Percentiles rank a stretch among this genome's conserved stretches.
phyloP scores from a whole-genome alignment of 139 green algal genomes.

The Helicosporidium sp. region DNA sequence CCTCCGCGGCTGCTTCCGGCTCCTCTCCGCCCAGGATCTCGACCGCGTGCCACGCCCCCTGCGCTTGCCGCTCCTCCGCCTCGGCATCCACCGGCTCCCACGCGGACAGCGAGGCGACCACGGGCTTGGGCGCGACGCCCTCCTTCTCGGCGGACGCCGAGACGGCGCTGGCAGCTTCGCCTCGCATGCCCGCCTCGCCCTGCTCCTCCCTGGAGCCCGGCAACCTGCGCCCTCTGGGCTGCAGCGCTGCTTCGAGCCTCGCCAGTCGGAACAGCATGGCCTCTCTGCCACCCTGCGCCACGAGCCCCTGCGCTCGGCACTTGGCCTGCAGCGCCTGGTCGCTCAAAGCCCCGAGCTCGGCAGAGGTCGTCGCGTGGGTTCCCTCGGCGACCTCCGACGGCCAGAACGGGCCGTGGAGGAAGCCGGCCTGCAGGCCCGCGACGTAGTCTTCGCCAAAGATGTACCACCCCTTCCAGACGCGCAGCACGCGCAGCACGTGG shows the following conservation, averaged over 20 bases:
- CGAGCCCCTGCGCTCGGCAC: slow-evolving; percentile 39
- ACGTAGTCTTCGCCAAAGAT: slow-evolving; percentile 75
- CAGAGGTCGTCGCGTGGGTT: slow-evolving; percentile 11
- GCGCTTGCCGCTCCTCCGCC: no score
- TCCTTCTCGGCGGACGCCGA: no score
- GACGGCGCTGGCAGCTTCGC: no score
- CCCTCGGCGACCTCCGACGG: background rate
- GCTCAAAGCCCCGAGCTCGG: slow-evolving; percentile 31
- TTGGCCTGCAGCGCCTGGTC: slow-evolving; percentile 41
- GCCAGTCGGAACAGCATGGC: no score
- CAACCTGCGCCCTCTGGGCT: background rate
- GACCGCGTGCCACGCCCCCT: no score
- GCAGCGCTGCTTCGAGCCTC: no score
- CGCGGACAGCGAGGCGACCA: background rate
- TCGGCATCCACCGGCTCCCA: no score
- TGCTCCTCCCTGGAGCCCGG: background rate
- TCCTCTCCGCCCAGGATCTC: no score
- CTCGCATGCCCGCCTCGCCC: no score
- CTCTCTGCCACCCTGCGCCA: slow-evolving; percentile 21
- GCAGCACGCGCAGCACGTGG: slow-evolving; percentile 60
- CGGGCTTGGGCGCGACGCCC: background rate
- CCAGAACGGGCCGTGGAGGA: slow-evolving; percentile 19
- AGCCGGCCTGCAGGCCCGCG: slow-evolving; percentile 62
- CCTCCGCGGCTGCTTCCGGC: no score
- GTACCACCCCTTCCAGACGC: slow-evolving; percentile 63